Percentiles rank a stretch among this genome's conserved stretches.
Evolutionary conservation across 148 eudicot genomes (phyloP).

Genomic region (Rhododendron molle): DNA sequence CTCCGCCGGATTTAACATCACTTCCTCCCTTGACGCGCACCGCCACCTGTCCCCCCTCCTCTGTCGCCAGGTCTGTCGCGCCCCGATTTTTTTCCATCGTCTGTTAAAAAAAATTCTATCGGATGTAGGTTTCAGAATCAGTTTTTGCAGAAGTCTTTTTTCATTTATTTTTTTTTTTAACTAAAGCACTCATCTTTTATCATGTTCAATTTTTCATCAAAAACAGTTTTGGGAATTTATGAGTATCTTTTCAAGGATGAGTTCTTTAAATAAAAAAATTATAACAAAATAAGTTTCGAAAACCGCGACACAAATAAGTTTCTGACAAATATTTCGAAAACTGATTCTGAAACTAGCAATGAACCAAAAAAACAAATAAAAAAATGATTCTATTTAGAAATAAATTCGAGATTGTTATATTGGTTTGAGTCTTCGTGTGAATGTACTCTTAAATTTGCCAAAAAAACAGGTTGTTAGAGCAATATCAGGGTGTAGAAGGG

Average conservation of each 20-base stretch:
- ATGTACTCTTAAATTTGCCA: neutral
- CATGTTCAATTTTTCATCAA: neutral
- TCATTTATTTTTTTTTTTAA: too few relatives aligned
- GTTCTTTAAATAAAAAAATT: neutral
- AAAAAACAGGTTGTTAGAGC: conserved; percentile 46
- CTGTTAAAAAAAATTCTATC: too few relatives aligned
- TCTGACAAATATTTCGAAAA: neutral
- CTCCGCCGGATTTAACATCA: conserved; percentile 44
- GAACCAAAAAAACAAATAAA: too few relatives aligned
- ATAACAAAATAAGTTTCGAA: neutral
- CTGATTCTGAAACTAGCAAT: neutral
- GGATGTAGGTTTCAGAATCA: neutral
- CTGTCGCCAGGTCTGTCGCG: conserved; percentile 42
- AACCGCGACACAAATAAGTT: neutral
- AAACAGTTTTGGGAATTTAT: neutral
- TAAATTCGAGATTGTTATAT: neutral
- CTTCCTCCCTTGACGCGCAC: conserved; percentile 44
- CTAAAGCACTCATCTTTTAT: neutral
- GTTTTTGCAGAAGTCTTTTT: neutral
- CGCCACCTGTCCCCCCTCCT: conserved; percentile 46
- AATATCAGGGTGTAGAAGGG: conserved; percentile 48
- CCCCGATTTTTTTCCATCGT: neutral
- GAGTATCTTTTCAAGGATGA: neutral
- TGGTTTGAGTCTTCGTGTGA: neutral
- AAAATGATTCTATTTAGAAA: neutral